phyloP scores from a whole-genome alignment of 164 flowering plant species.

The Protea cynaroides region DNA sequence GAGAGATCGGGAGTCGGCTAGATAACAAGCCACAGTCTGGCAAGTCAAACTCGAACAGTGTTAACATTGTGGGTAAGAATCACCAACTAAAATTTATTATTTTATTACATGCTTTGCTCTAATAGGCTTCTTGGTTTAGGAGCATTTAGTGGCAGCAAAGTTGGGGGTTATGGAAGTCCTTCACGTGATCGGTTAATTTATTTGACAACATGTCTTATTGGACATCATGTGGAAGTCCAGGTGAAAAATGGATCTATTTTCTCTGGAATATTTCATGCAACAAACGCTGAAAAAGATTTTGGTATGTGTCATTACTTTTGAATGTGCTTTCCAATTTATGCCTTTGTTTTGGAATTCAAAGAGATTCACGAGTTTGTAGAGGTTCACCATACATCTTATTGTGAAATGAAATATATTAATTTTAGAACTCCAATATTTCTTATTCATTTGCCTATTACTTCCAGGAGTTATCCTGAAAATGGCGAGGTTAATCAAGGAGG shows the following conservation, averaged over 20 bases:
- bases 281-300: constrained; percentile 68
- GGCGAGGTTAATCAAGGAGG: constrained; percentile 75
- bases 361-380: neutral
- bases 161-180: constrained; percentile 40
- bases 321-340: neutral
- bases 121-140: constrained; percentile 22
- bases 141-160: constrained; percentile 36
- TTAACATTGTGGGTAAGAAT: constrained; percentile 41
- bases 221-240: constrained; percentile 89
- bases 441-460: constrained; percentile 8
- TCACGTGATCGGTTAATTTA: constrained; percentile 70
- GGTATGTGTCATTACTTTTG: constrained; percentile 44
- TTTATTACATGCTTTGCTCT: constrained; percentile 1
- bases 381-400: neutral
- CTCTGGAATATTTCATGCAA: constrained; percentile 83
- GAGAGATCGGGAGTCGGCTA: constrained; percentile 45
- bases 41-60: constrained; percentile 39
- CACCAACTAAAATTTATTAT: neutral
- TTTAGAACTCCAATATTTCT: neutral
- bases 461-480: constrained; percentile 80
- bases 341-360: neutral
- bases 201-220: constrained; percentile 71
- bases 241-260: constrained; percentile 79
- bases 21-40: constrained; percentile 55
- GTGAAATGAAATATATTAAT: neutral